Conservation (phyloP, 305 asterid genomes). For the Withania somnifera region DNA sequence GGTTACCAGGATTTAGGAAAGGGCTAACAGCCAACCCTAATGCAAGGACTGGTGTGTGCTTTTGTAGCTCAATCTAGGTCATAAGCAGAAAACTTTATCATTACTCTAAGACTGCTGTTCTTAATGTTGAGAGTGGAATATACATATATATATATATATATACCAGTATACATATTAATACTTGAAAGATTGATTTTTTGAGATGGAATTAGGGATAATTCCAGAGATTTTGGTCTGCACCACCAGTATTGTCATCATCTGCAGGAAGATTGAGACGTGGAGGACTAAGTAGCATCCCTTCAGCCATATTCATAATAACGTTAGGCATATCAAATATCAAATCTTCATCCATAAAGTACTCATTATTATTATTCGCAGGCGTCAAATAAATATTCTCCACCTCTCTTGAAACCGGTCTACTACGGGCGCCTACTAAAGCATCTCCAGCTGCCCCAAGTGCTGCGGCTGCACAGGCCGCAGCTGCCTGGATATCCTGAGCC, state of each 20-base stretch:
- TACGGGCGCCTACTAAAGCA: neutral
- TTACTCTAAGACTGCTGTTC: neutral
- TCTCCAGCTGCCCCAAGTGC: conserved; percentile 28
- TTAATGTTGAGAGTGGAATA: neutral
- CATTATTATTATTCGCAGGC: neutral
- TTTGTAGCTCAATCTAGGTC: neutral
- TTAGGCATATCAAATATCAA: conserved; percentile 37
- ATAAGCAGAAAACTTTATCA: neutral
- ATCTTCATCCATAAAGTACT: conserved; percentile 31
- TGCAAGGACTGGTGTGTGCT: neutral
- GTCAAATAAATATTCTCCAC: neutral
- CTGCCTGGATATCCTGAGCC: conserved; percentile 28
- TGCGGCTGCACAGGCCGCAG: conserved; percentile 27
- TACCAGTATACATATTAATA: neutral
- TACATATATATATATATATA: neutral
- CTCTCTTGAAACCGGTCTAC: neutral
- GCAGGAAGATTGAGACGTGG: conserved; percentile 18
- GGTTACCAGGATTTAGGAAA: neutral
- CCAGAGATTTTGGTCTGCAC: conserved; percentile 18
- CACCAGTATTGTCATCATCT: conserved; percentile 7
- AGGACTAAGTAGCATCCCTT: conserved; percentile 41
- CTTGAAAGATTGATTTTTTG: neutral
- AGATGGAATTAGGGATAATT: conserved; percentile 13
- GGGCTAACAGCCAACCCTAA: neutral
- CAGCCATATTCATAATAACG: conserved; percentile 30